These are phyloP conservation scores for Leishmania tarentolae DNA, from an alignment of 208 protist species.

Conservation along the genomic window DNA sequence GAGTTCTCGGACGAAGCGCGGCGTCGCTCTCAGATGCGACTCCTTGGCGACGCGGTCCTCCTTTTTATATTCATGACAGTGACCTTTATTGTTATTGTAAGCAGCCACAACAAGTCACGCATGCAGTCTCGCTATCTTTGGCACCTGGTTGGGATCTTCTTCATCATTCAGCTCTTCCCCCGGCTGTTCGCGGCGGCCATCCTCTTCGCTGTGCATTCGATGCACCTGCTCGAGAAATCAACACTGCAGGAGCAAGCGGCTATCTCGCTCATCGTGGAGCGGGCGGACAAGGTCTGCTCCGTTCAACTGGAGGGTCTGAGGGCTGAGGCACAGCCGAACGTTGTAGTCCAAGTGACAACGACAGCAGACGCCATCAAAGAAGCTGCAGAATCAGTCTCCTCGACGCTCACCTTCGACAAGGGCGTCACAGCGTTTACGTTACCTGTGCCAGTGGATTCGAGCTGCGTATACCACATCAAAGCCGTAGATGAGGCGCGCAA, in stretches of 20 bases:
- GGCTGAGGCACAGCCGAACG: constrained; percentile 24
- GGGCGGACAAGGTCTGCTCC: constrained; percentile 17
- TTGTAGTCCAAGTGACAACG: constrained; percentile 54
- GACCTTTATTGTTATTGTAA: constrained; percentile 60
- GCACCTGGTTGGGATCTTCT: constrained; percentile 66
- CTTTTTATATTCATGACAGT: constrained; percentile 72
- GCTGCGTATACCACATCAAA: constrained; percentile 48
- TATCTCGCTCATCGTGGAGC: constrained; percentile 50
- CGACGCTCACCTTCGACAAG: constrained; percentile 65
- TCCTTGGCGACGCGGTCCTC: constrained; percentile 59
- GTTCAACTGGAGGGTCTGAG: constrained; percentile 57
- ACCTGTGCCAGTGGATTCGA: constrained; percentile 26
- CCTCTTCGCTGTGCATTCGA: constrained; percentile 68
- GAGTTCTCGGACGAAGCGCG: constrained; percentile 61
- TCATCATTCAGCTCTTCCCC: constrained; percentile 74
- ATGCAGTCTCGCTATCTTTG: constrained; percentile 51
- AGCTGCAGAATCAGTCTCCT: constrained; percentile 12
- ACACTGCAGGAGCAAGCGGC: constrained; percentile 57
- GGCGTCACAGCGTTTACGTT: constrained; percentile 52
- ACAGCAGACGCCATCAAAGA: not conserved
- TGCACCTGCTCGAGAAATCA: constrained; percentile 46
- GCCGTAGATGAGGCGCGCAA: constrained; percentile 55
- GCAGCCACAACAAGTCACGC: constrained; percentile 59
- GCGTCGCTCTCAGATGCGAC: constrained; percentile 58
- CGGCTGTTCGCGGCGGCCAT: constrained; percentile 69